Base-by-base conservation (phyloP, 371 early-diverging fungal species). In the Mucor sp. region DNA sequence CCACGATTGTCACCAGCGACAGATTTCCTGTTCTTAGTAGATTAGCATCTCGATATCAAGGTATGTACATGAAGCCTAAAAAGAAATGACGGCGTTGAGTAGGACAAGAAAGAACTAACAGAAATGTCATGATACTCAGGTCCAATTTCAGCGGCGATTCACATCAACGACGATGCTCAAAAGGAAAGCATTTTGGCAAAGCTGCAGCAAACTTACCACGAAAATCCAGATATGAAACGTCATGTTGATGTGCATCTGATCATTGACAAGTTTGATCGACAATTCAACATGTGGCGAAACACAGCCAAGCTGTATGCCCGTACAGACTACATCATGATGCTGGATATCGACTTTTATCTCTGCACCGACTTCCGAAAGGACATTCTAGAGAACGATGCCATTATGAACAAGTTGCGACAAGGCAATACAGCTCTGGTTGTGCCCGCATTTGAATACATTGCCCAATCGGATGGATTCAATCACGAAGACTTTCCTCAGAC, bases 241-340 rank as follows among this genome's bases (percentile, higher is more conserved):
- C 86, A 80, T 67, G 88, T 89, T 9, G 90, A 90, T 70, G 69
- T 87, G 11, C 90, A 90, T 69, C 69, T 90, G 23, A 78, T 90
- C n/a, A 63, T 86, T 3, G 90, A 90, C 69, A 78, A 72, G 44
- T 90, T 81, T 69, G 86, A 87, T 43, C 79, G 90, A 27, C 89
- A 90, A 67, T 90, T 90, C 74, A 90, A 90, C 60, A 81, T 87
- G 85, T 90, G 90, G 90, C 79, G 90, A 28, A 90, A 90, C 50
- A 80, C 86, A 9, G 90, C 90, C 44, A 80, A 87, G 53, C 75
- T 90, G 59, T 90, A 88, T 77, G 84, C 89, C 4, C 84, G 88
- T 7, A 85, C 90, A 30, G 85, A 89, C 44, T 89, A 84, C 60
- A 72, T 90, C 39, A 84, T 89, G 87, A 87, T 87, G 89, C 74